Percentiles rank a stretch among this genome's conserved stretches.
These are phyloP conservation scores for Plectranthus barbatus DNA, from an alignment of 257 asterid genomes.

Conservation along the genomic window DNA sequence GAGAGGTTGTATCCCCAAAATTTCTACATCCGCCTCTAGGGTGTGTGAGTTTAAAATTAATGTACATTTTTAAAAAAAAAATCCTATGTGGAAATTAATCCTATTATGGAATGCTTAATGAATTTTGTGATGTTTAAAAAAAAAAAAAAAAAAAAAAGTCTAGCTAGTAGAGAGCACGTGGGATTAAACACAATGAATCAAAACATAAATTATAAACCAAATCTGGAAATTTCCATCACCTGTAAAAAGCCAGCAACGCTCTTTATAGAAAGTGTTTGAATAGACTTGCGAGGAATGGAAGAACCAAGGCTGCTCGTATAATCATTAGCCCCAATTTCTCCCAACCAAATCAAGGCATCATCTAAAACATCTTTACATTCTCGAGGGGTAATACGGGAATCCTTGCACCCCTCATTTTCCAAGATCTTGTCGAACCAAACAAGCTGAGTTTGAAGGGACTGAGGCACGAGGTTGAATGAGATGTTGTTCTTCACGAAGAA, in stretches of 20 bases:
- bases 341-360: slow-evolving; percentile 68
- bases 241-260: slow-evolving; percentile 44
- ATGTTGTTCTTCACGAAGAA: slow-evolving; percentile 50
- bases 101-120: too few relatives aligned
- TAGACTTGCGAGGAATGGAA: slow-evolving; percentile 20
- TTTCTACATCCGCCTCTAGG: too few relatives aligned
- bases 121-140: too few relatives aligned
- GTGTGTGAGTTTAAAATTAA: too few relatives aligned
- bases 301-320: slow-evolving; percentile 54
- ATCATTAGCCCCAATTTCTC: slow-evolving; percentile 74
- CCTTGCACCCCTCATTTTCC: slow-evolving; percentile 43
- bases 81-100: too few relatives aligned
- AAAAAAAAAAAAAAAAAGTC: too few relatives aligned
- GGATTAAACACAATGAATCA: too few relatives aligned
- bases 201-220: neutral
- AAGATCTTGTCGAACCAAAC: slow-evolving; percentile 41
- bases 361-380: slow-evolving; percentile 34
- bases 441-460: slow-evolving; percentile 56
- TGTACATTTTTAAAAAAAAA: too few relatives aligned
- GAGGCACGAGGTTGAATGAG: slow-evolving; percentile 48
- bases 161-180: too few relatives aligned
- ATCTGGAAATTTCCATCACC: slow-evolving; percentile 25
- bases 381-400: slow-evolving; percentile 15
- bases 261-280: slow-evolving; percentile 38
- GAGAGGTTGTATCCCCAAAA: too few relatives aligned